Base-by-base conservation (phyloP, 2,329 filamentous ascomycete genomes). In the Endothia cerciana region DNA sequence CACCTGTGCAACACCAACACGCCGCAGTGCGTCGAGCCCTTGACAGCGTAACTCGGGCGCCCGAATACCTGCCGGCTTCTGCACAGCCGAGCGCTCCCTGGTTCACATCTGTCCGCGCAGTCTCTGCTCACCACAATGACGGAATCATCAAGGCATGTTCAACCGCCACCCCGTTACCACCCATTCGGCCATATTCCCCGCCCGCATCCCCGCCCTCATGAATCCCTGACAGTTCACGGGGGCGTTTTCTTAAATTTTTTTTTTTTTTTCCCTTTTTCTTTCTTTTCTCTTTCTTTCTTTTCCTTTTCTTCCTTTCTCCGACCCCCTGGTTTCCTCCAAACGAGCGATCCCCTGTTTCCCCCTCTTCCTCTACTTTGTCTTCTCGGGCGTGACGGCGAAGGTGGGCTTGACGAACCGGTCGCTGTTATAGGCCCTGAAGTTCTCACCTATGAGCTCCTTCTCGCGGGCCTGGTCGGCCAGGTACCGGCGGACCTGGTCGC, bases 331-430 rank as follows among this genome's bases (percentile, higher is more conserved):
- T 8, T 10, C 47, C 47, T 15, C n/a, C 47, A 8, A 33, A 30
- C n/a, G n/a, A 55, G 25, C 28, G n/a, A 11, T 25, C 10, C n/a
- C n/a, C n/a, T n/a, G n/a, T n/a, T n/a, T n/a, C n/a, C n/a, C n/a
- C 15, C 13, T 65, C 22, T 17, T 55, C 8, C 15, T 57, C 19
- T 56, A 90, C 86, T 67, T 85, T 83, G 66, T 83, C 77, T 67
- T 85, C 80, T 71, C 81, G 77, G 93, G 93, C 61, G 89, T 88
- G 68, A 90, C 85, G 57, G 89, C 88, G 78, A 89, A 94, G 28
- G 91, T 94, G 70, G 93, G 92, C 76, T 91, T 87, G 74, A 96
- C 89, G 75, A 83, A 97, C 92, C 92, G 86, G 76, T 97, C 93
- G 71, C 87, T 89, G 82, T 98, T 87, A 83, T 97, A 99, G 60